Evolutionary conservation across 2,329 filamentous ascomycete genomes (phyloP).

Genomic region (Apiospora arundinis): DNA sequence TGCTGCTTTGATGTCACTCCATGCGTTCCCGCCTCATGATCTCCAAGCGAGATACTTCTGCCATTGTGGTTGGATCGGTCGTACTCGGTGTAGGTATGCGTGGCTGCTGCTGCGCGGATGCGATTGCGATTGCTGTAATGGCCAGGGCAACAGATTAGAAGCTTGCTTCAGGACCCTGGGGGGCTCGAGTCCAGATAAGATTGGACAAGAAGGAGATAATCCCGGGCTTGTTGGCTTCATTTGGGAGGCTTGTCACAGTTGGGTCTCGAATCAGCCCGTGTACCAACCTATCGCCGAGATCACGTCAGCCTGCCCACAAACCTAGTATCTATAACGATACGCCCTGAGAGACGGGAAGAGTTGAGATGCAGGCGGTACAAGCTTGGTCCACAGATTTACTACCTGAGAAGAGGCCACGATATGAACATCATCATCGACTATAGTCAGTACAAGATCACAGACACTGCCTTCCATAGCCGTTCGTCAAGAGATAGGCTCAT

Average conservation of each 20-base stretch:
- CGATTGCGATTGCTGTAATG: slow-evolving; percentile 2
- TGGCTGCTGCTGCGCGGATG: slow-evolving; percentile 18
- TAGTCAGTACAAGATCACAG: slow-evolving; percentile 41
- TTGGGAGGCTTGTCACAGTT: slow-evolving; percentile 15
- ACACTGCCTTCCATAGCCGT: slow-evolving; percentile 53
- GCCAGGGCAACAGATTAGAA: slow-evolving; percentile 26
- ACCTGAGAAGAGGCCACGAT: slow-evolving; percentile 21
- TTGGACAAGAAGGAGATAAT: slow-evolving; percentile 17
- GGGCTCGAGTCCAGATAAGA: slow-evolving; percentile 16
- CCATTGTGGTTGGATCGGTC: slow-evolving; percentile 6
- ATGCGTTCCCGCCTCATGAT: slow-evolving; percentile 23
- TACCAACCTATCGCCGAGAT: slow-evolving; percentile 27
- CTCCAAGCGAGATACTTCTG: not conserved
- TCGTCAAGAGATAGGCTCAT: slow-evolving; percentile 53
- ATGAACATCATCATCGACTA: slow-evolving; percentile 34
- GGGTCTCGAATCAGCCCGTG: slow-evolving; percentile 24
- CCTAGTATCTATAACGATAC: slow-evolving; percentile 16
- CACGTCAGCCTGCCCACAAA: slow-evolving; percentile 30
- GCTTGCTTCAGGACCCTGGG: slow-evolving; percentile 32
- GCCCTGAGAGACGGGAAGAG: slow-evolving; percentile 20
- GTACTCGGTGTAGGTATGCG: slow-evolving; percentile 14
- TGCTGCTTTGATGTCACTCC: slow-evolving; percentile 23
- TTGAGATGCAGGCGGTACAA: slow-evolving; percentile 21
- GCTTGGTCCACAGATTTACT: slow-evolving; percentile 15
- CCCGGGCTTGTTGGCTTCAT: slow-evolving; percentile 21